These are phyloP conservation scores for Termitomyces sp. DNA, from an alignment of 768 basidiomycete genomes.

Conservation along the genomic window DNA sequence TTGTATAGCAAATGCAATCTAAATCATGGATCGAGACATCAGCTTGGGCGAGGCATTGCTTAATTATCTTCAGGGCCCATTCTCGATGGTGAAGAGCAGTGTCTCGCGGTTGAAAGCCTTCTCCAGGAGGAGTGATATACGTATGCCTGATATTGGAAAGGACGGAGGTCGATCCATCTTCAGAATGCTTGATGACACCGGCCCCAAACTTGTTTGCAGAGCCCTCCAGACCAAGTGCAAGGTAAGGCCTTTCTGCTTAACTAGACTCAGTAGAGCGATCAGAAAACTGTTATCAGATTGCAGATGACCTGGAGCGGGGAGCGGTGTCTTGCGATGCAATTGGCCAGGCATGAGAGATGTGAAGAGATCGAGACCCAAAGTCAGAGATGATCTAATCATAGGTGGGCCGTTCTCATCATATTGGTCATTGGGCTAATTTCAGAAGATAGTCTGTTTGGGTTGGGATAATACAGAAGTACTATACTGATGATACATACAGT, in stretches of 20 bases:
- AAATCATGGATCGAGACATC: constrained; percentile 67
- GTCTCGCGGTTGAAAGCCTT: constrained; percentile 94
- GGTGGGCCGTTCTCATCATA: neutral
- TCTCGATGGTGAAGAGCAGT: constrained; percentile 95
- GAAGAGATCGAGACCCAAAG: neutral
- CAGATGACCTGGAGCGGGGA: constrained; percentile 30
- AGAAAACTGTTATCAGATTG: neutral
- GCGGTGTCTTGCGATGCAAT: constrained; percentile 14
- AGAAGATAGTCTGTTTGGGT: too few relatives aligned
- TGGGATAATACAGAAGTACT: neutral
- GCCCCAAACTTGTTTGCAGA: constrained; percentile 97
- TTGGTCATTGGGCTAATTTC: too few relatives aligned
- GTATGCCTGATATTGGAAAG: constrained; percentile 94
- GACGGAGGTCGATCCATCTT: constrained; percentile 67
- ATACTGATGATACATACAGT: neutral
- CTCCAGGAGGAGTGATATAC: constrained; percentile 97
- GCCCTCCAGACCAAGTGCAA: constrained; percentile 96
- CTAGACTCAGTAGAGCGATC: constrained; percentile 3
- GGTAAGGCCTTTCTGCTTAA: constrained; percentile 51
- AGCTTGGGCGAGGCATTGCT: constrained; percentile 67
- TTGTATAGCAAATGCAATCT: constrained; percentile 96
- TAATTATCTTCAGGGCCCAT: constrained; percentile 82
- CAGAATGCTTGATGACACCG: constrained; percentile 81
- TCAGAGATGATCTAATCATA: neutral
- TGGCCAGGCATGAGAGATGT: constrained; percentile 20